phyloP scores from a whole-genome alignment of 2,329 filamentous ascomycete species.

The Ascochyta fabae region DNA sequence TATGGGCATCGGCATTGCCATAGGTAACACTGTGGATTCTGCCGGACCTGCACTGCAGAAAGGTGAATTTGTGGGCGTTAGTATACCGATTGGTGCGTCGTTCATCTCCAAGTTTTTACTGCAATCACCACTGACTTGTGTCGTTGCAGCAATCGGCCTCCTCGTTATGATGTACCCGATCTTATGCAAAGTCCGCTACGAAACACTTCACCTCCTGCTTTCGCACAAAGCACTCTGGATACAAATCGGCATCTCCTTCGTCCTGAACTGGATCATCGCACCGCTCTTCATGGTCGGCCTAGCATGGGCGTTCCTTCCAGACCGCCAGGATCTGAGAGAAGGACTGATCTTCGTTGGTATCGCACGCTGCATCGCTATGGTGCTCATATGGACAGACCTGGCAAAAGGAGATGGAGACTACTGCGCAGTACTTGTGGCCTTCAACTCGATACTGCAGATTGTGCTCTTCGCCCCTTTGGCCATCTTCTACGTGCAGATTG shows the following conservation, averaged over 20 bases:
- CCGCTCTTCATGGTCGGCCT: slow-evolving; percentile 81
- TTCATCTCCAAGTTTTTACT: neutral
- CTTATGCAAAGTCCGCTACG: slow-evolving; percentile 82
- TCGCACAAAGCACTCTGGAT: slow-evolving; percentile 70
- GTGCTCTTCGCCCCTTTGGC: slow-evolving; percentile 57
- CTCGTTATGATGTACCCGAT: slow-evolving; percentile 96
- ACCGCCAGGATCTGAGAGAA: slow-evolving; percentile 57
- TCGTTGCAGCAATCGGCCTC: slow-evolving; percentile 70
- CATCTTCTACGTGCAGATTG: slow-evolving; percentile 66
- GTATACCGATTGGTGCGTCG: slow-evolving; percentile 67
- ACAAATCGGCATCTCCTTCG: slow-evolving; percentile 77
- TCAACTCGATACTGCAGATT: slow-evolving; percentile 58
- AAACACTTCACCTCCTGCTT: slow-evolving; percentile 73
- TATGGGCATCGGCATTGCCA: slow-evolving; percentile 75
- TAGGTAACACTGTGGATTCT: slow-evolving; percentile 75
- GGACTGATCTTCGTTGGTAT: slow-evolving; percentile 84
- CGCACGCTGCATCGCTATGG: slow-evolving; percentile 89
- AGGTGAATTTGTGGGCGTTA: slow-evolving; percentile 75
- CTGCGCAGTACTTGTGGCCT: slow-evolving; percentile 67
- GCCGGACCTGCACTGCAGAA: slow-evolving; percentile 68
- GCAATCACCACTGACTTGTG: neutral
- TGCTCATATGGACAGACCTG: slow-evolving; percentile 78
- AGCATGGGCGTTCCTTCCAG: slow-evolving; percentile 64
- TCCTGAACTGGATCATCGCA: slow-evolving; percentile 83
- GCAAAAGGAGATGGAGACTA: slow-evolving; percentile 81